Conservation (phyloP, 2,329 filamentous ascomycete genomes). For the Aspergillus ochraceoroseus region DNA sequence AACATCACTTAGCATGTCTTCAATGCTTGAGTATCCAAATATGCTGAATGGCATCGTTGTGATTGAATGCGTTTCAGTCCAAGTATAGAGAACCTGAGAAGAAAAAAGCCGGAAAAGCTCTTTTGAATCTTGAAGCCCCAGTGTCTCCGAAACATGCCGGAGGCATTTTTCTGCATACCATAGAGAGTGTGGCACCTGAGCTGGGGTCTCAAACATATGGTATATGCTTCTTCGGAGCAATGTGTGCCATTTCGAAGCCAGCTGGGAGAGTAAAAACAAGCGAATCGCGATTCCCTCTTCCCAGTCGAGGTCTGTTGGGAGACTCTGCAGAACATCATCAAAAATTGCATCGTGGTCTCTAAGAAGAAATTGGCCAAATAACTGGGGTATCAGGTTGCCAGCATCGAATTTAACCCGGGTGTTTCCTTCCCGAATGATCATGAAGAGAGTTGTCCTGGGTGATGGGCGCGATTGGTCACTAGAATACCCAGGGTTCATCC, state of each 20-base stretch:
- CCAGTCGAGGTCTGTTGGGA: slow-evolving; percentile 68
- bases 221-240: slow-evolving; percentile 83
- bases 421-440: slow-evolving; percentile 61
- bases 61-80: slow-evolving; percentile 66
- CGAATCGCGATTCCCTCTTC: slow-evolving; percentile 81
- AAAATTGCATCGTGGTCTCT: slow-evolving; percentile 79
- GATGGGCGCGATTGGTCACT: slow-evolving; percentile 56
- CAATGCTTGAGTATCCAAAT: slow-evolving; percentile 69
- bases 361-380: slow-evolving; percentile 80
- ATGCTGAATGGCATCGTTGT: slow-evolving; percentile 75
- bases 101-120: slow-evolving; percentile 79
- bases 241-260: slow-evolving; percentile 81
- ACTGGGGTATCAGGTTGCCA: slow-evolving; percentile 60
- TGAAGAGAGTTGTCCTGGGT: slow-evolving; percentile 66
- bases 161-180: slow-evolving; percentile 71
- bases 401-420: slow-evolving; percentile 72
- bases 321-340: slow-evolving; percentile 69
- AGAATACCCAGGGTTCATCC: slow-evolving; percentile 63
- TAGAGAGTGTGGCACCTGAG: slow-evolving; percentile 60
- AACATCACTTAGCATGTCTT: slow-evolving; percentile 64
- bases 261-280: slow-evolving; percentile 66
- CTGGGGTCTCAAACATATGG: slow-evolving; percentile 87
- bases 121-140: slow-evolving; percentile 61
- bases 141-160: slow-evolving; percentile 57
- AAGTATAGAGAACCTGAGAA: slow-evolving; percentile 84